phyloP scores from a whole-genome alignment of 257 asterid species.

The Fraxinus quadrangulata region DNA sequence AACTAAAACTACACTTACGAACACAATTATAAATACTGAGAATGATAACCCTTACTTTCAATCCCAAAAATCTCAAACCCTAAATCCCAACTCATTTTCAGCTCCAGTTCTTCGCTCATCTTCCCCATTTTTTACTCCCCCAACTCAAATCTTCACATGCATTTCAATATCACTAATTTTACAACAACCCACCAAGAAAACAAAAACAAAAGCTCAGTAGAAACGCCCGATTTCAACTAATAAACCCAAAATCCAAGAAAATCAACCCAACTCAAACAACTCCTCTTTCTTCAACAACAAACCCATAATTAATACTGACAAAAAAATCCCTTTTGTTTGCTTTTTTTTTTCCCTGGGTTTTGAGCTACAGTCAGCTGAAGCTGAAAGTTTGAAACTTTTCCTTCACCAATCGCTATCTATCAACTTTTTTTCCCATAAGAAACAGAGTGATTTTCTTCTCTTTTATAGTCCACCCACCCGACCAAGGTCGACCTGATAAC shows the following conservation, averaged over 20 bases:
- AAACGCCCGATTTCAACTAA: slow-evolving; percentile 20
- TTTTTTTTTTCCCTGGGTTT: not conserved
- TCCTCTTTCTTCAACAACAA: slow-evolving; percentile 26
- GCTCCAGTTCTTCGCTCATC: slow-evolving; percentile 8
- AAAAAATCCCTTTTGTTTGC: not conserved
- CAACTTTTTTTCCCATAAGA: not conserved
- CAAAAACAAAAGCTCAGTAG: slow-evolving; percentile 1
- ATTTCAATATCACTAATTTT: slow-evolving; percentile 28
- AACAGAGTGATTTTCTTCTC: slow-evolving; percentile 26
- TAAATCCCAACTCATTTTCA: slow-evolving; percentile 11
- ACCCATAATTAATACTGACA: not conserved
- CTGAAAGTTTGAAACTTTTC: slow-evolving; percentile 23
- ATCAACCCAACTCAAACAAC: slow-evolving; percentile 37
- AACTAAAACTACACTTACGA: slow-evolving; percentile 20
- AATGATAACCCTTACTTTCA: not conserved
- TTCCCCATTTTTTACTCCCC: slow-evolving; percentile 8
- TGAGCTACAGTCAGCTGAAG: slow-evolving; percentile 24
- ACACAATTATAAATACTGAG: slow-evolving; percentile 18
- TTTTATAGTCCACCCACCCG: slow-evolving; percentile 63
- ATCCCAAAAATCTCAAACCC: slow-evolving; percentile 30
- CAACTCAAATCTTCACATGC: slow-evolving; percentile 22
- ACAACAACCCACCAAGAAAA: slow-evolving; percentile 20
- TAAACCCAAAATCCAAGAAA: slow-evolving; percentile 13
- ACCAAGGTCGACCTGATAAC: slow-evolving; percentile 89
- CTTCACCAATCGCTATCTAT: slow-evolving; percentile 27